Conservation (phyloP, 1,284 basidiomycete species). For the Takashimella tepidaria region DNA sequence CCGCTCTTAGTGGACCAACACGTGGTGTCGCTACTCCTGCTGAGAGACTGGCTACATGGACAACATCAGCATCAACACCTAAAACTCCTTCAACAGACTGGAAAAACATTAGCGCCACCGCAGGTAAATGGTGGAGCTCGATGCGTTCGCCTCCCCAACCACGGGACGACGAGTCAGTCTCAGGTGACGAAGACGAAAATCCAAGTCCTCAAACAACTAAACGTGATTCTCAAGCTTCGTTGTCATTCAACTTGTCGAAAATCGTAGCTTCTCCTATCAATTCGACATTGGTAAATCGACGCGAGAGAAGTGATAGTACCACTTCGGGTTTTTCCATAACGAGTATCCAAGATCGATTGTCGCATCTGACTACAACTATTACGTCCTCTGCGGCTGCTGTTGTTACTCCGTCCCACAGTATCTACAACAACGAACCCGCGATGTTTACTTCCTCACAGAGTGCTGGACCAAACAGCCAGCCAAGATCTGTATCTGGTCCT, state of each 20-base stretch:
- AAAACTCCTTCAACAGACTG: constrained; percentile 7
- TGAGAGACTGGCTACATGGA: too few relatives aligned
- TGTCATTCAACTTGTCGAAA: background rate
- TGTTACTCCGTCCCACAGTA: background rate
- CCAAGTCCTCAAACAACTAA: background rate
- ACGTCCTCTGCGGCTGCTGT: background rate
- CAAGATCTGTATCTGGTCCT: constrained; percentile 12
- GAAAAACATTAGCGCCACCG: constrained; percentile 13
- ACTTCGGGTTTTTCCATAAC: constrained; percentile 17
- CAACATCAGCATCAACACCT: too few relatives aligned
- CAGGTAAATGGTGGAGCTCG: constrained; percentile 9
- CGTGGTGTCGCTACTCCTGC: background rate
- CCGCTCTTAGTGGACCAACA: background rate
- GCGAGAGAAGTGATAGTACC: constrained; percentile 15
- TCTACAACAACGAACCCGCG: background rate
- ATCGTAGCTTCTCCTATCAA: background rate
- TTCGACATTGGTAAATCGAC: background rate
- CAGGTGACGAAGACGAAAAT: constrained; percentile 8
- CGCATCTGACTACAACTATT: constrained; percentile 11
- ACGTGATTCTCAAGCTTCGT: background rate
- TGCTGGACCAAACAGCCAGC: background rate
- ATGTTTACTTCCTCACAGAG: background rate
- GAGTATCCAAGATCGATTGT: constrained; percentile 21
- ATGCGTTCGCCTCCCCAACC: background rate
- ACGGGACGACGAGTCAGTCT: constrained; percentile 9